Base-by-base conservation (phyloP, 2,329 filamentous ascomycete species). In the Metarhizium rileyi region DNA sequence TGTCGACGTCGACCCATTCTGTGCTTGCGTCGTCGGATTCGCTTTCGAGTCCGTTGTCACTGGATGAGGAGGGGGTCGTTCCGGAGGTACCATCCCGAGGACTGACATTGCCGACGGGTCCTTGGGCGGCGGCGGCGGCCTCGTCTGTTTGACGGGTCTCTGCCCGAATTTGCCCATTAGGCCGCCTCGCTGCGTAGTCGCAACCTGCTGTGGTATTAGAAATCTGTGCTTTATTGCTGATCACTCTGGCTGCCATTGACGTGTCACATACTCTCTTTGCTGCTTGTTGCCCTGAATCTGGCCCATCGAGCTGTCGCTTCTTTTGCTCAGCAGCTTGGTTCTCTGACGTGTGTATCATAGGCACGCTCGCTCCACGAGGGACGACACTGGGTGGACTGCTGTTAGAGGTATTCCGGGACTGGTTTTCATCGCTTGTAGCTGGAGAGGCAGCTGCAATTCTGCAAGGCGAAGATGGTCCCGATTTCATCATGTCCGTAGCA, bases 51-150 rank as follows among this genome's bases (percentile, higher is more conserved):
- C 51, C 20, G 38, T n/a, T n/a, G n/a, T 35, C 36, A 30, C 42
- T 41, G 52, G 45, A n/a, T n/a, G 54, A 26, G 67, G 58, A 3
- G 67, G 66, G 42, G 69, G 68, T 35, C 72, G 64, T 52, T 70
- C 66, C 6, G 73, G 73, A 22, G 74, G 73, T 10, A 60, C 65
- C 54, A 78, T 60, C 6, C 74, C 74, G 43, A 78, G 63, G 20
- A 74, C 70, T 50, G 73, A 70, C 72, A 77, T 74, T 18, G 74
- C 75, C 2, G 75, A 75, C 2, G 75, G 75, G 48, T 78, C 75
- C 26, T 62, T 64, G n/a, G 67, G 65, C n/a, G 22, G 8, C 5
- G 66, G 65, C n/a, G 66, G 65, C 18, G 59, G 56, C 49, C 62
- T 61, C 4, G 57, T 52, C 8, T 57, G 57, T 36, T 57, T 54